Evolutionary conservation across 108 stramenopile species (phyloP).

Genomic region (Skeletonema menzelii): DNA sequence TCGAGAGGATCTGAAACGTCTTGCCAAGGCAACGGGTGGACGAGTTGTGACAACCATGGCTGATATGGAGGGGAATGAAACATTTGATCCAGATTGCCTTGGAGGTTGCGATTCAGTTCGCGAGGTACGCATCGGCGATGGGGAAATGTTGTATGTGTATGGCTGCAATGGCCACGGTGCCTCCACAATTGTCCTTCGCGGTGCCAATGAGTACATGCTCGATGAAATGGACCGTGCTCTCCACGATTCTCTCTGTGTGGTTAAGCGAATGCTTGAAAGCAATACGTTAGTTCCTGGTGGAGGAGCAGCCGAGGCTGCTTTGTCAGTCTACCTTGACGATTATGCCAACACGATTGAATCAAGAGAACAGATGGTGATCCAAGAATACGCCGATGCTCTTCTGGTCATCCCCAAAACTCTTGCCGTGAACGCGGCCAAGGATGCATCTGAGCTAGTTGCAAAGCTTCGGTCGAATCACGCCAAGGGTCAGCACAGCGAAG

Average conservation of each 20-base stretch:
- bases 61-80: constrained; percentile 98
- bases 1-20: constrained; percentile 96
- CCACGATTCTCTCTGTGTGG: constrained; percentile 96
- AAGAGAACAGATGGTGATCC: constrained; percentile 97
- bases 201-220: constrained; percentile 99
- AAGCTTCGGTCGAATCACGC: constrained; percentile 93
- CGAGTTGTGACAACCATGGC: constrained; percentile 95
- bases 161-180: constrained; percentile 88
- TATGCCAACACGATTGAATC: constrained; percentile 93
- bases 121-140: constrained; percentile 97
- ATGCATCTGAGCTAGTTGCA: constrained; percentile 97
- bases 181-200: constrained; percentile 96
- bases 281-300: constrained; percentile 98
- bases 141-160: constrained; percentile 97
- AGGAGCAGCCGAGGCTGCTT: constrained; percentile 97
- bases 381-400: constrained; percentile 97
- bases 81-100: constrained; percentile 89
- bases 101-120: constrained; percentile 90
- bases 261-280: constrained; percentile 98
- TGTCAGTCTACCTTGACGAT: constrained; percentile 93
- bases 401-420: constrained; percentile 98
- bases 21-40: constrained; percentile 99
- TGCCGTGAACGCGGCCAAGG: constrained; percentile 99
- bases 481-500: constrained; percentile 59
- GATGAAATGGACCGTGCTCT: constrained; percentile 99